A percentile compares a stretch with the other conserved stretches of the same genome.
phyloP scores from a whole-genome alignment of 2,329 filamentous ascomycete genomes.

The Helotiales sp. region DNA sequence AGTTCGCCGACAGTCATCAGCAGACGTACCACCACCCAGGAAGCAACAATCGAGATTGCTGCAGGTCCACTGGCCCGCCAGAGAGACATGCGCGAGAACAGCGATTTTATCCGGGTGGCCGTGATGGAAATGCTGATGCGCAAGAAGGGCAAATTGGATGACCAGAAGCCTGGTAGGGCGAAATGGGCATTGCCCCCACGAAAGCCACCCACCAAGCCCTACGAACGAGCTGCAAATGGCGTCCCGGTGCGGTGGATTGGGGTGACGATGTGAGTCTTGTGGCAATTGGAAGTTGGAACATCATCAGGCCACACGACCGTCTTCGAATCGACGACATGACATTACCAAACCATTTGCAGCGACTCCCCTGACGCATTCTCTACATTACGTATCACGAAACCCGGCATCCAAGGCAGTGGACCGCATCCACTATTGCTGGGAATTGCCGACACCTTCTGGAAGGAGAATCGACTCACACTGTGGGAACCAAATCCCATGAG shows the following conservation, averaged over 20 bases:
- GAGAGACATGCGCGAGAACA: slow-evolving; percentile 68
- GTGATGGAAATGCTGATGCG: slow-evolving; percentile 75
- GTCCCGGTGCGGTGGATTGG: slow-evolving; percentile 61
- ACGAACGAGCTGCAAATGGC: slow-evolving; percentile 57
- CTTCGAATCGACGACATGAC: slow-evolving; percentile 3
- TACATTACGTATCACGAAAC: slow-evolving; percentile 13
- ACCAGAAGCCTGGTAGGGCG: slow-evolving; percentile 65
- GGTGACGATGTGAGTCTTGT: slow-evolving; percentile 20
- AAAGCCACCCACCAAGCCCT: slow-evolving; percentile 52
- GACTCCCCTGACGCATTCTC: background rate
- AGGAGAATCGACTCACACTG: slow-evolving; percentile 9
- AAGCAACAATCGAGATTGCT: slow-evolving; percentile 37
- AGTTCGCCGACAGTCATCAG: slow-evolving; percentile 41
- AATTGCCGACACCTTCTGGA: slow-evolving; percentile 17
- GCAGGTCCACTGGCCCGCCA: slow-evolving; percentile 52
- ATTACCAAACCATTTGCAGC: slow-evolving; percentile 6
- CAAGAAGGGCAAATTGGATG: slow-evolving; percentile 63
- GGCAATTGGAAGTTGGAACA: too few species aligned
- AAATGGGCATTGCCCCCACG: slow-evolving; percentile 68
- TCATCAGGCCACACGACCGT: background rate
- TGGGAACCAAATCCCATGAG: slow-evolving; percentile 8
- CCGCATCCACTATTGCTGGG: slow-evolving; percentile 1
- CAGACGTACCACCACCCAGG: slow-evolving; percentile 31
- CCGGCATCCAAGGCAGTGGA: background rate
- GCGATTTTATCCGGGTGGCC: slow-evolving; percentile 69